These are phyloP conservation scores for Lasiosphaeriaceae sp. DNA, from an alignment of 495 filamentous ascomycete genomes.

Conservation along the genomic window DNA sequence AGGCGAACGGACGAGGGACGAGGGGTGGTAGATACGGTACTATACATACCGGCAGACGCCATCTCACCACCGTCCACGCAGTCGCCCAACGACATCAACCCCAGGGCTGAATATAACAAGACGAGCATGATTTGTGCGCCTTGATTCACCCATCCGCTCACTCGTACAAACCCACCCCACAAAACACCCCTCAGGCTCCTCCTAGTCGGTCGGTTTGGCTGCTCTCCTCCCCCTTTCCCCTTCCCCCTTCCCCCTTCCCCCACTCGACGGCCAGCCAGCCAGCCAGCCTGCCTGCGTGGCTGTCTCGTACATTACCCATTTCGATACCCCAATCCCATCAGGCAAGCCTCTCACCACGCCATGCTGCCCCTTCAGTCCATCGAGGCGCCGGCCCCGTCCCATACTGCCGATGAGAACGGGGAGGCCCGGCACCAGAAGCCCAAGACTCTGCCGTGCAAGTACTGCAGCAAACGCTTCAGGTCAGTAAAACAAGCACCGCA, in stretches of 20 bases:
- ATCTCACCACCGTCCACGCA: neutral
- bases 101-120: slow-evolving; percentile 20
- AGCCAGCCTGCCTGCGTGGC: slow-evolving; percentile 24
- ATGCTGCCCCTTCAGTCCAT: slow-evolving; percentile 50
- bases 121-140: slow-evolving; percentile 20
- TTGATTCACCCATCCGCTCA: slow-evolving; percentile 19
- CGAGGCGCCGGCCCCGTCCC: slow-evolving; percentile 38
- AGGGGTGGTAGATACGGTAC: neutral
- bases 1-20: neutral
- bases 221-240: slow-evolving; percentile 13
- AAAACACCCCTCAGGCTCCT: slow-evolving; percentile 14
- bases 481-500: slow-evolving; percentile 22
- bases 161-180: slow-evolving; percentile 20
- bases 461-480: slow-evolving; percentile 54
- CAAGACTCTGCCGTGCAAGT: slow-evolving; percentile 52
- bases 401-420: slow-evolving; percentile 41
- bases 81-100: neutral
- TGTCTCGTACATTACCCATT: slow-evolving; percentile 25
- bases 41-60: neutral
- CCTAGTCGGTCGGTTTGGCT: slow-evolving; percentile 19
- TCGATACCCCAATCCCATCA: slow-evolving; percentile 38
- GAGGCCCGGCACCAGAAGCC: slow-evolving; percentile 50
- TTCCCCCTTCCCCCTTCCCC: slow-evolving; percentile 20
- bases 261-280: slow-evolving; percentile 11
- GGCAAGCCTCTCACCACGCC: slow-evolving; percentile 25